phyloP scores from a whole-genome alignment of 2,329 filamentous ascomycete species.

The Phyllosticta citrichinensis region DNA sequence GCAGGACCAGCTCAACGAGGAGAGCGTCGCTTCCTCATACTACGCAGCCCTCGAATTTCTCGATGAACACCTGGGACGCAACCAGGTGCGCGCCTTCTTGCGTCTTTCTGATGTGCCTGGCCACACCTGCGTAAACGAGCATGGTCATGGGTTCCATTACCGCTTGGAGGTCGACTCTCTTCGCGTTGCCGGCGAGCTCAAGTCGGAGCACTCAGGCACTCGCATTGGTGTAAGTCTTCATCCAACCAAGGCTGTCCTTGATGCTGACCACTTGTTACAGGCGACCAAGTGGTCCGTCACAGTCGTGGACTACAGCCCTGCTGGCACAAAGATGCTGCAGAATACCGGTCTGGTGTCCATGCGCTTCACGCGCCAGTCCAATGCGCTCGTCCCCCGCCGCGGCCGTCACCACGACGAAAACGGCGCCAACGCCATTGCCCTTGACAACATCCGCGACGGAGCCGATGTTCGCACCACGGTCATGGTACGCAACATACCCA shows the following conservation, averaged over 20 bases:
- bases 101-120: background rate
- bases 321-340: background rate
- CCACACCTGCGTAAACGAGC: conserved; percentile 13
- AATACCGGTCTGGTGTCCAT: background rate
- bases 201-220: background rate
- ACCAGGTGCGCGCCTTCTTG: conserved; percentile 13
- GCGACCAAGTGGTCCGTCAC: background rate
- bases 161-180: conserved; percentile 24
- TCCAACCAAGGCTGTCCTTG: background rate
- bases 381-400: conserved; percentile 14
- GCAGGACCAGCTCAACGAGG: background rate
- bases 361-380: background rate
- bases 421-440: conserved; percentile 29
- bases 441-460: conserved; percentile 31
- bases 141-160: conserved; percentile 15
- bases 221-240: conserved; percentile 17
- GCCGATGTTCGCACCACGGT: conserved; percentile 49
- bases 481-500: conserved; percentile 92
- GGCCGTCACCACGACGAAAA: conserved; percentile 12
- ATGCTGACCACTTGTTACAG: conserved; percentile 3
- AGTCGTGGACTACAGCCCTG: background rate
- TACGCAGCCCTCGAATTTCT: conserved; percentile 10
- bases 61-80: conserved; percentile 14
- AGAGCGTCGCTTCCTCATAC: background rate
- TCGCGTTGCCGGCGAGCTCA: background rate